Conservation (phyloP, 2,329 filamentous ascomycete genomes). For the Catunica adiposa region DNA sequence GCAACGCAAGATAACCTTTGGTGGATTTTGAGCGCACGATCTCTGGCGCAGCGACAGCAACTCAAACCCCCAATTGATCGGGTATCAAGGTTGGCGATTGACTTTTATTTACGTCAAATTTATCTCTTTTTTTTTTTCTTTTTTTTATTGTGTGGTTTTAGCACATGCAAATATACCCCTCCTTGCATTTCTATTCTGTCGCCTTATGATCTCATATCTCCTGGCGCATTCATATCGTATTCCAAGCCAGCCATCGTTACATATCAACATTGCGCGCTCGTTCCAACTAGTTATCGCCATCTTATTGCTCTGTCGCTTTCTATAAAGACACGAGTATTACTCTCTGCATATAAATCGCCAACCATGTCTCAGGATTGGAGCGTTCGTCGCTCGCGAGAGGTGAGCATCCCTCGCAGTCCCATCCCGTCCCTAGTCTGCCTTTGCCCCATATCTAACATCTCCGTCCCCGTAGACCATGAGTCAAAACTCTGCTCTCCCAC, state of each 20-base stretch:
- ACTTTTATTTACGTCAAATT: neutral
- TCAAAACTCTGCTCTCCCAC: constrained; percentile 70
- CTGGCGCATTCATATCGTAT: neutral
- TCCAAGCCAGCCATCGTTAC: neutral
- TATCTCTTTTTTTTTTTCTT: constrained; percentile 1
- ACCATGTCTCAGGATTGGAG: constrained; percentile 86
- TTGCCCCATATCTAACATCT: neutral
- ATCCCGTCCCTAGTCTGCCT: neutral
- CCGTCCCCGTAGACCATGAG: constrained; percentile 56
- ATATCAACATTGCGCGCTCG: neutral
- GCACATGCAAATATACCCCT: constrained; percentile 5
- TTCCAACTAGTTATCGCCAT: neutral
- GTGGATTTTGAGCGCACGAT: too few species aligned
- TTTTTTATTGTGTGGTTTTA: neutral
- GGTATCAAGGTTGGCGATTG: neutral
- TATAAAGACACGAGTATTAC: neutral
- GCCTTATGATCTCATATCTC: neutral
- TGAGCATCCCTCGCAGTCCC: constrained; percentile 27
- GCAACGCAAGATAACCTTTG: neutral
- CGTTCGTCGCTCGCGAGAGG: constrained; percentile 80
- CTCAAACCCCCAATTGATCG: neutral
- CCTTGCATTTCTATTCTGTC: neutral
- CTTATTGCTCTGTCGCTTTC: neutral
- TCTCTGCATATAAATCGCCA: neutral
- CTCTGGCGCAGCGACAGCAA: neutral